These are phyloP conservation scores for Puccinellia tenuiflora DNA, from an alignment of 176 grass and related monocot genomes.

Conservation along the genomic window DNA sequence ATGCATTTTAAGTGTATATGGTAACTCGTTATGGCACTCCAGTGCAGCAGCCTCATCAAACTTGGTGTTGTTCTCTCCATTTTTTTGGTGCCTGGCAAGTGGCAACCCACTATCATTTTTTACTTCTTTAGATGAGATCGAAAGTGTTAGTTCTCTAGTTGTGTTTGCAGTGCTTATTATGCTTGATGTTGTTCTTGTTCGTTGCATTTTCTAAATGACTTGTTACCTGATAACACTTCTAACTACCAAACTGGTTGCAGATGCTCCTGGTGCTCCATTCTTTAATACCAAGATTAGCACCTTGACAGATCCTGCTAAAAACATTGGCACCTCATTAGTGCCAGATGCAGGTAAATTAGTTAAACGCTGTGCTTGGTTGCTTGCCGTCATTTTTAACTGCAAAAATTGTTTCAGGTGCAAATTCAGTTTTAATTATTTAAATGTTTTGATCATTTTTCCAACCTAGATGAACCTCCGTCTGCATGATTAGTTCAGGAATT, in stretches of 20 bases:
- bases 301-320: background rate
- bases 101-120: background rate
- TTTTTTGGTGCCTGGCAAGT: background rate
- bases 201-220: background rate
- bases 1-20: background rate
- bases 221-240: background rate
- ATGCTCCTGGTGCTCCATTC: background rate
- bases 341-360: background rate
- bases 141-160: background rate
- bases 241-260: background rate
- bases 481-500: background rate
- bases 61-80: background rate
- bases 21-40: background rate
- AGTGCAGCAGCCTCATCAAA: background rate
- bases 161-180: background rate
- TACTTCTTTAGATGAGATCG: background rate
- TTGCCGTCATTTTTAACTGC: background rate
- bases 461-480: background rate
- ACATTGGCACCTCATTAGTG: background rate
- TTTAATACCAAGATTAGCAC: background rate
- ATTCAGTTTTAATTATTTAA: background rate
- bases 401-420: background rate
- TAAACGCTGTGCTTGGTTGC: background rate
- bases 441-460: background rate
- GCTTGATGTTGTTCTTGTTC: background rate